phyloP scores from a whole-genome alignment of 805 yeast species.

The Candida suzukii region DNA sequence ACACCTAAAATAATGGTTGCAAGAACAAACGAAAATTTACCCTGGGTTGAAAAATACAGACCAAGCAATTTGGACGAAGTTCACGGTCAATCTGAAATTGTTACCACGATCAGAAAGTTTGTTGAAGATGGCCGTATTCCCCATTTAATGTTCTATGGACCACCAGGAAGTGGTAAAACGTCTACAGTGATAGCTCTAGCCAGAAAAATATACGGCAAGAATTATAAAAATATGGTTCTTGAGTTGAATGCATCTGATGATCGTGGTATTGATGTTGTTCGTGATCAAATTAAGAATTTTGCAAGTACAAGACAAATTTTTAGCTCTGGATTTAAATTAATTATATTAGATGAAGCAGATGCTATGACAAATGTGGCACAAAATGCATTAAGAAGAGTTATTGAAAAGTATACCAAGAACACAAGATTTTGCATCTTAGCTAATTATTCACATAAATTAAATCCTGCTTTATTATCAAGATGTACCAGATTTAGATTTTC shows the following conservation, averaged over 20 bases:
- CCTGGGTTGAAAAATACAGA: constrained; percentile 95
- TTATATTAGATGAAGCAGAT: constrained; percentile 94
- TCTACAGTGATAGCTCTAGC: constrained; percentile 86
- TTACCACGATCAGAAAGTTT: constrained; percentile 77
- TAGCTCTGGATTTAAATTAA: constrained; percentile 74
- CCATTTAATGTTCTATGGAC: constrained; percentile 89
- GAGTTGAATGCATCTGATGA: constrained; percentile 97
- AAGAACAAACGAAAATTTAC: constrained; percentile 38
- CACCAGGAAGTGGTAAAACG: constrained; percentile 93
- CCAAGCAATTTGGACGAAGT: constrained; percentile 81
- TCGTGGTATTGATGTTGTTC: constrained; percentile 96
- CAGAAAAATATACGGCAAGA: constrained; percentile 74
- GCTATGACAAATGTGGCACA: constrained; percentile 89
- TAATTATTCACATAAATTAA: constrained; percentile 89
- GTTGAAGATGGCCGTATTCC: constrained; percentile 81
- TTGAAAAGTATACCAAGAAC: constrained; percentile 89
- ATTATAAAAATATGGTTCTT: constrained; percentile 80
- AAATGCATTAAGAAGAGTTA: constrained; percentile 74
- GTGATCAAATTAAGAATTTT: constrained; percentile 93
- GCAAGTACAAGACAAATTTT: constrained; percentile 95
- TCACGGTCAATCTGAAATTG: constrained; percentile 84
- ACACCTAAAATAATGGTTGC: neutral
- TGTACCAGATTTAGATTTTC: constrained; percentile 93
- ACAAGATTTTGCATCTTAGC: constrained; percentile 96
- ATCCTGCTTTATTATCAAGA: constrained; percentile 90